Conservation (phyloP, 139 green algal species). For the Closterium sp. region DNA sequence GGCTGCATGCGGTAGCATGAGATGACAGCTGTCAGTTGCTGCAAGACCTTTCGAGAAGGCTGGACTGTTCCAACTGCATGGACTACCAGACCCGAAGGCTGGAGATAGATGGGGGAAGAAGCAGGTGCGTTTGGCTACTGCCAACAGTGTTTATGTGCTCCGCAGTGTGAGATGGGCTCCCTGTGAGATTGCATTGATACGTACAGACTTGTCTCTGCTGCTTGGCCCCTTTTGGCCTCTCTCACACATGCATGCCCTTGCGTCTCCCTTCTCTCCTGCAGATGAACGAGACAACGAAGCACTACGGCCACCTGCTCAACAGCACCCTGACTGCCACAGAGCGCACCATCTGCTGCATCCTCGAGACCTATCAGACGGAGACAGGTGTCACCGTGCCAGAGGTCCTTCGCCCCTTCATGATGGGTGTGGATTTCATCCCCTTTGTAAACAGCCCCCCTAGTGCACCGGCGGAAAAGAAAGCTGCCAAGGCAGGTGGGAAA, state of each 20-base stretch:
- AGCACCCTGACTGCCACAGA: conserved; percentile 92
- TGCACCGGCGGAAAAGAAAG: neutral
- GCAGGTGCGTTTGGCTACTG: neutral
- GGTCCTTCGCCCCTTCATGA: conserved; percentile 86
- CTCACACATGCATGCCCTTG: neutral
- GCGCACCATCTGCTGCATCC: conserved; percentile 95
- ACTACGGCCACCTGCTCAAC: conserved; percentile 98
- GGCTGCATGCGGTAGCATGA: too few relatives aligned
- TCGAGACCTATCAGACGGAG: conserved; percentile 92
- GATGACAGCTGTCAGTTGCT: too few relatives aligned
- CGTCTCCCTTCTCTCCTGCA: neutral
- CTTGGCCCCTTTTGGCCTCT: neutral
- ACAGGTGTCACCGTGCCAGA: conserved; percentile 73
- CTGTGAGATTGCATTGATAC: neutral
- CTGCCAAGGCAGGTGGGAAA: neutral
- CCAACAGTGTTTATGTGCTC: neutral
- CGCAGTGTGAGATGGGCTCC: neutral
- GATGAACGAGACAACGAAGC: conserved; percentile 65
- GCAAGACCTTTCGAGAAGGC: neutral
- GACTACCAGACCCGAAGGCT: conserved; percentile 90
- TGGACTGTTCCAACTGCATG: conserved; percentile 29
- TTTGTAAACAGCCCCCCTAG: conserved; percentile 64
- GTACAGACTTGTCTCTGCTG: neutral
- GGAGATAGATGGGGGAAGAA: conserved; percentile 75
- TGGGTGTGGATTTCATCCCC: conserved; percentile 90